phyloP scores from a whole-genome alignment of 352 stramenopile species.

The Elongisporangium senticosum region DNA sequence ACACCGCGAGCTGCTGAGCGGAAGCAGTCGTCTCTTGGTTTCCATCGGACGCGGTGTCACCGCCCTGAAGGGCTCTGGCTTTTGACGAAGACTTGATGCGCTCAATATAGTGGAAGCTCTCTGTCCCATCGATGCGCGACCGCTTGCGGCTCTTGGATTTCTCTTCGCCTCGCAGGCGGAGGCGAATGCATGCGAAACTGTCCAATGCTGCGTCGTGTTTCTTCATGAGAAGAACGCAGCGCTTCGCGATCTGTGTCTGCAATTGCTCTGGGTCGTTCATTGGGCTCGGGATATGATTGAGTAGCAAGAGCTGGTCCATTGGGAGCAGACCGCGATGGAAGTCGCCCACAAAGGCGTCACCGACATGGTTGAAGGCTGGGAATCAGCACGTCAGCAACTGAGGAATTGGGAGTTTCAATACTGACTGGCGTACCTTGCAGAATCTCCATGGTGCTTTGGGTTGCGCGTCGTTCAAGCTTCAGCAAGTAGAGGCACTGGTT shows the following conservation, averaged over 20 bases:
- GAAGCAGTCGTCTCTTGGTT: slow-evolving; percentile 5
- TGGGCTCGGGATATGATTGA: slow-evolving; percentile 25
- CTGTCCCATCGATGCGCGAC: slow-evolving; percentile 13
- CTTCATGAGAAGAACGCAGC: slow-evolving; percentile 40
- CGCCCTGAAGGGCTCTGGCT: slow-evolving; percentile 4
- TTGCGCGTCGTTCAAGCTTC: slow-evolving; percentile 23
- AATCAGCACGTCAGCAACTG: neutral
- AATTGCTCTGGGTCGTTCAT: neutral
- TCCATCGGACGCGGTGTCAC: neutral
- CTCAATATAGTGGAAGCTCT: slow-evolving; percentile 44
- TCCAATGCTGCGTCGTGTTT: slow-evolving; percentile 14
- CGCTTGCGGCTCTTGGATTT: slow-evolving; percentile 28
- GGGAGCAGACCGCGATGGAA: slow-evolving; percentile 15
- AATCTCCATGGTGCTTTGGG: slow-evolving; percentile 26
- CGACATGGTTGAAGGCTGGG: slow-evolving; percentile 47
- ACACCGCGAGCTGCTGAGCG: slow-evolving; percentile 34
- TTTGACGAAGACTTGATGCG: slow-evolving; percentile 39
- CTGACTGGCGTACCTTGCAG: slow-evolving; percentile 30
- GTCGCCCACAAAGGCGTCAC: slow-evolving; percentile 23
- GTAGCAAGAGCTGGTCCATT: slow-evolving; percentile 25
- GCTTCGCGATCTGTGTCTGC: slow-evolving; percentile 26
- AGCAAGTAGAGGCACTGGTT: slow-evolving; percentile 50
- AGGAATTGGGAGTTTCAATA: neutral
- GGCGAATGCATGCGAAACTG: slow-evolving; percentile 31
- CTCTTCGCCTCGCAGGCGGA: slow-evolving; percentile 27